These are phyloP conservation scores for Zymoseptoria pseudotritici DNA, from an alignment of 2,329 filamentous ascomycete species.

Conservation along the genomic window DNA sequence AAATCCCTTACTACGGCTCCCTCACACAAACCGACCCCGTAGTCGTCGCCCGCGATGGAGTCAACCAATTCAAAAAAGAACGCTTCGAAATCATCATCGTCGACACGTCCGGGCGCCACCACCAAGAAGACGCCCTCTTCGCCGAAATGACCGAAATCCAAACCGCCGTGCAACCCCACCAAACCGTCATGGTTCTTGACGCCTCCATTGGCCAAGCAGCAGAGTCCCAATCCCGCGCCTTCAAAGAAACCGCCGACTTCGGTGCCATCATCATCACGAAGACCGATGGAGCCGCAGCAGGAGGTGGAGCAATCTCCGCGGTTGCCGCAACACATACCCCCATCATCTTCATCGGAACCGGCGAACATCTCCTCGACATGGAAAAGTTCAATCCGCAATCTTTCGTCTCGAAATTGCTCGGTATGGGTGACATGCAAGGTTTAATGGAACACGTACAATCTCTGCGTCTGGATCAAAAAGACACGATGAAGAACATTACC, in stretches of 20 bases:
- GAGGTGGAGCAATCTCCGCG: slow-evolving; percentile 94
- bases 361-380: slow-evolving; percentile 92
- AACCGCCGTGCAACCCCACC: slow-evolving; percentile 77
- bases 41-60: slow-evolving; percentile 86
- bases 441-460: slow-evolving; percentile 94
- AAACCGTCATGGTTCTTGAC: slow-evolving; percentile 97
- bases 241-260: slow-evolving; percentile 95
- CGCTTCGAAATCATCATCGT: slow-evolving; percentile 97
- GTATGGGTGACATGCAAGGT: slow-evolving; percentile 95
- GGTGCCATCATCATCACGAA: slow-evolving; percentile 99
- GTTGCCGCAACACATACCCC: slow-evolving; percentile 94
- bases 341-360: slow-evolving; percentile 96
- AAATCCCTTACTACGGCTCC: slow-evolving; percentile 97
- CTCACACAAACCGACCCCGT: slow-evolving; percentile 94
- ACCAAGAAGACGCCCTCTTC: slow-evolving; percentile 90
- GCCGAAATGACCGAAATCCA: slow-evolving; percentile 98
- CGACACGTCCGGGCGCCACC: slow-evolving; percentile 89
- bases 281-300: slow-evolving; percentile 90
- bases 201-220: slow-evolving; percentile 94
- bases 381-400: slow-evolving; percentile 88
- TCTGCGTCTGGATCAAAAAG: slow-evolving; percentile 92
- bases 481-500: slow-evolving; percentile 97
- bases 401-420: slow-evolving; percentile 87
- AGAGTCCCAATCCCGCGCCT: slow-evolving; percentile 87
- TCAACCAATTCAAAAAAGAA: slow-evolving; percentile 99